These are phyloP conservation scores for Geotrichum histeridarum DNA, from an alignment of 1,139 yeast species.

Conservation along the genomic window DNA sequence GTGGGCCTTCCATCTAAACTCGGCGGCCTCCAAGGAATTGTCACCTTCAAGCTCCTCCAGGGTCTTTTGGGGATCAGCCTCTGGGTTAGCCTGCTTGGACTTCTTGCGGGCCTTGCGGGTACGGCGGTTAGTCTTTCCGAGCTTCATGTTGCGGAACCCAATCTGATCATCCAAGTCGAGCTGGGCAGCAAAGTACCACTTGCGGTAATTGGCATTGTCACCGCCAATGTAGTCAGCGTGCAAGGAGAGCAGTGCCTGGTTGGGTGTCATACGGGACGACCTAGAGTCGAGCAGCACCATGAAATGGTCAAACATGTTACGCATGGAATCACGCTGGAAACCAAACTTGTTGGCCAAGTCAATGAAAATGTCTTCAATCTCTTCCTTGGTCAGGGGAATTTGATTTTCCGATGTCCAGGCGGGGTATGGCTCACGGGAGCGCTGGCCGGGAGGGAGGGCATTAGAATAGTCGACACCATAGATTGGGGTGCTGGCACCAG, in stretches of 20 bases:
- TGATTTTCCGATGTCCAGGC: constrained; percentile 94
- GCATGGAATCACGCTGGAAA: constrained; percentile 95
- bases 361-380: constrained; percentile 85
- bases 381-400: constrained; percentile 78
- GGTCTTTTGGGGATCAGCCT: constrained; percentile 47
- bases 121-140: constrained; percentile 61
- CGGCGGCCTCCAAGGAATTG: constrained; percentile 73
- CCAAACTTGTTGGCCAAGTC: constrained; percentile 90
- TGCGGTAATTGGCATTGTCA: constrained; percentile 80
- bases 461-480: constrained; percentile 79
- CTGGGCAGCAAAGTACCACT: constrained; percentile 96
- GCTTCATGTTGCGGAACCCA: constrained; percentile 72
- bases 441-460: constrained; percentile 40
- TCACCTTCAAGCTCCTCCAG: constrained; percentile 84
- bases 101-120: constrained; percentile 53
- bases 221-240: constrained; percentile 99
- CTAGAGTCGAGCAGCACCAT: constrained; percentile 92
- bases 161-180: constrained; percentile 77
- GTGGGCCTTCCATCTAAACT: constrained; percentile 73
- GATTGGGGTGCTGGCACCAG: constrained; percentile 94
- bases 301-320: constrained; percentile 94
- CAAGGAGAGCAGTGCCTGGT: constrained; percentile 82
- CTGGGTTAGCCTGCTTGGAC: constrained; percentile 54
- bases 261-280: constrained; percentile 94
- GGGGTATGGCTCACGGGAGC: constrained; percentile 75